Conservation (phyloP, 176 grass and related monocot species). For the Tillandsia leiboldiana region DNA sequence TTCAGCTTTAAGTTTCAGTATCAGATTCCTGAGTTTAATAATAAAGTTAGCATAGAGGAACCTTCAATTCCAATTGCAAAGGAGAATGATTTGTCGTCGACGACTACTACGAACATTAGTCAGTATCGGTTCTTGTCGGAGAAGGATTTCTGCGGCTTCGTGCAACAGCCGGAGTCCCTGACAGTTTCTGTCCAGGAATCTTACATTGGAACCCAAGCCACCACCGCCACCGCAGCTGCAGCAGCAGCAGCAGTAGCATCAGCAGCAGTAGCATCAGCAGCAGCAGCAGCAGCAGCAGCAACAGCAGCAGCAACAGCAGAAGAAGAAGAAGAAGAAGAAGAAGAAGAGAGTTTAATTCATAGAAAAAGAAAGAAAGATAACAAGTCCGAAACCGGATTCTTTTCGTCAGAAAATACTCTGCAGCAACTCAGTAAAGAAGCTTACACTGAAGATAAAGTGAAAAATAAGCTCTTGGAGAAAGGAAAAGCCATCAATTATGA, state of each 20-base stretch:
- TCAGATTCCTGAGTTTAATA: constrained; percentile 23
- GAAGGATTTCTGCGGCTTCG: constrained; percentile 60
- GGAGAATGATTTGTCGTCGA: constrained; percentile 1
- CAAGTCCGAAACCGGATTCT: background rate
- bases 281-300: background rate
- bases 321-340: constrained; percentile 5
- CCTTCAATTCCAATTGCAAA: background rate
- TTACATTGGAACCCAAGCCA: constrained; percentile 9
- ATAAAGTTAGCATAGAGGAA: constrained; percentile 1
- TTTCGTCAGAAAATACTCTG: constrained; percentile 9
- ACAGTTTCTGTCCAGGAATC: constrained; percentile 55
- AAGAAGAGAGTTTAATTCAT: background rate
- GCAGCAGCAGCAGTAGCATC: background rate
- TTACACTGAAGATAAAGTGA: background rate
- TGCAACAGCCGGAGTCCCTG: constrained; percentile 56
- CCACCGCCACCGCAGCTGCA: no score
- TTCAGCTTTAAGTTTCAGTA: constrained; percentile 66
- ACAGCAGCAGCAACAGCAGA: constrained; percentile 5
- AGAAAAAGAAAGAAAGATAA: background rate
- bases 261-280: background rate
- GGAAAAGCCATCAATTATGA: constrained; percentile 5
- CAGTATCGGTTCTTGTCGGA: constrained; percentile 58
- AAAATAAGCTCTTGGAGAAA: constrained; percentile 6
- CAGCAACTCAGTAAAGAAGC: constrained; percentile 3
- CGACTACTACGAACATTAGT: constrained; percentile 21